Evolutionary conservation across 2,329 filamentous ascomycete genomes (phyloP).

Genomic region (Pseudocercospora vitis): DNA sequence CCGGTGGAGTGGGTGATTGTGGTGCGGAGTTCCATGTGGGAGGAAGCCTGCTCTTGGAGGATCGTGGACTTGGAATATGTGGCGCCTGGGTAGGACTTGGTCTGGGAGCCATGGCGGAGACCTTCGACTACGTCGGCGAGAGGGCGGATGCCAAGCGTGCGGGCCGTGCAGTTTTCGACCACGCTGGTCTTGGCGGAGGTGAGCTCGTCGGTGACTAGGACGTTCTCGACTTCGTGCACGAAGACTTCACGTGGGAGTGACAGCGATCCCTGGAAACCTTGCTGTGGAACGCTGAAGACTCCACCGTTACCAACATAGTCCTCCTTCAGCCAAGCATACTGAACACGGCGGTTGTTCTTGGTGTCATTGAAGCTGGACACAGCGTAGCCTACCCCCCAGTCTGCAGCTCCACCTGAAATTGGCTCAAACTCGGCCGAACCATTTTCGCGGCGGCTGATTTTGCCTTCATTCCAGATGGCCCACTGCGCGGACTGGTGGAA

Average conservation of each 20-base stretch:
- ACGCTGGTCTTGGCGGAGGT: slow-evolving; percentile 26
- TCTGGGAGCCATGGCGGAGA: slow-evolving; percentile 37
- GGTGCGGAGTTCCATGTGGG: slow-evolving; percentile 46
- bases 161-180: slow-evolving; percentile 42
- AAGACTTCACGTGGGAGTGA: slow-evolving; percentile 50
- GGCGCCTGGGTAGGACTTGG: slow-evolving; percentile 28
- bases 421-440: slow-evolving; percentile 48
- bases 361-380: slow-evolving; percentile 51
- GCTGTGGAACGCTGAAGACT: slow-evolving; percentile 43
- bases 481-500: slow-evolving; percentile 44
- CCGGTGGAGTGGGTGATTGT: slow-evolving; percentile 41
- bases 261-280: slow-evolving; percentile 48
- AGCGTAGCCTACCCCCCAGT: slow-evolving; percentile 49
- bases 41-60: slow-evolving; percentile 34
- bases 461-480: slow-evolving; percentile 50
- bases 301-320: slow-evolving; percentile 41
- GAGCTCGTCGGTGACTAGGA: slow-evolving; percentile 38
- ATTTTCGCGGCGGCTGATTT: slow-evolving; percentile 44
- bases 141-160: slow-evolving; percentile 47
- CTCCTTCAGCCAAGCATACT: slow-evolving; percentile 50
- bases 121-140: slow-evolving; percentile 47
- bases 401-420: slow-evolving; percentile 45
- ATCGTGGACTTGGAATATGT: slow-evolving; percentile 33
- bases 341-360: slow-evolving; percentile 50
- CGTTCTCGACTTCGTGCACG: slow-evolving; percentile 44